Base-by-base conservation (phyloP, 306 rosid genomes). In the Echinosophora koreensis region DNA sequence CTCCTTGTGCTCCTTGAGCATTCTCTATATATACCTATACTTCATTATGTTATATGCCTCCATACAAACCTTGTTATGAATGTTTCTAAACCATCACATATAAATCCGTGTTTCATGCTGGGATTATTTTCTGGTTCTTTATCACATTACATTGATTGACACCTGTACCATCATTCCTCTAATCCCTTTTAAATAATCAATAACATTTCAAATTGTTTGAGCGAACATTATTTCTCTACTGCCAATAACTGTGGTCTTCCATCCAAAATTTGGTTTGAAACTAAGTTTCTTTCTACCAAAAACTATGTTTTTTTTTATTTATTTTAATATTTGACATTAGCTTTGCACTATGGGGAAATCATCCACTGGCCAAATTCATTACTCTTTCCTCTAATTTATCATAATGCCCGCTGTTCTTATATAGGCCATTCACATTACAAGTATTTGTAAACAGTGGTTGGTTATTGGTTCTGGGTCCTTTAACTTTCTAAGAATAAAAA, bases 51-150 rank as follows among this genome's bases (percentile, higher is more conserved):
- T 14, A 1, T 67, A 67, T 65, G 16, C 35, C 52, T 41, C 2
- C 54, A 17, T 3, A 66, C 55, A 66, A 65, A 10, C n/a, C 22
- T 65, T 35, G 13, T 44, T 11, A 41, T 16, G n/a, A 68, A 68
- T 39, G 16, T 47, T 66, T 68, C 28, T 7, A 68, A 49, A 67
- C 73, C 14, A 67, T 47, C 27, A 67, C 58, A 13, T 37, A 14
- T 28, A 47, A 47, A 27, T 28, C 49, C 22, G 39, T 44, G 55
- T 46, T 67, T 67, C 12, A 18, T 67, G 22, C 58, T 47, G 58
- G 35, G 54, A 41, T 42, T 18, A 18, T 66, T 39, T 42, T 42
- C 38, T 22, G 52, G 54, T 42, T 41, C 37, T 42, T 66, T 42
- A 22, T 41, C 71, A 62, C 8, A 13, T 65, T 41, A 38, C 30